phyloP scores from a whole-genome alignment of 116 monocot genomes.

The Trichopus zeylanicus region DNA sequence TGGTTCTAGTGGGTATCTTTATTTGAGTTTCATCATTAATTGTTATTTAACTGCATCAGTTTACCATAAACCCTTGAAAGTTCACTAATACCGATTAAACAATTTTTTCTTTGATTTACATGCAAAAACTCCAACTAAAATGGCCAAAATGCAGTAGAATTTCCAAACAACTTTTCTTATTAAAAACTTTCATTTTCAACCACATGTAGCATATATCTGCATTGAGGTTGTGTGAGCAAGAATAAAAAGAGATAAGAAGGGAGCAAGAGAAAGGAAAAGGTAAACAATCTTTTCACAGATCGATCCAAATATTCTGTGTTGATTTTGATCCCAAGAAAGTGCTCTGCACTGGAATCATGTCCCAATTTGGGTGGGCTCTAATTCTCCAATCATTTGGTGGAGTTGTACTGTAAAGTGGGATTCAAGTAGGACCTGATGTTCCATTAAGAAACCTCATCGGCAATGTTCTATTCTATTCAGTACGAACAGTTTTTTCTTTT shows the following conservation, averaged over 20 bases:
- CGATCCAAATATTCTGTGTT: conserved; percentile 1
- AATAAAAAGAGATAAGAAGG: no score
- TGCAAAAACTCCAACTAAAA: not conserved
- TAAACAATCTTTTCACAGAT: not conserved
- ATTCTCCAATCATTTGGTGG: conserved; percentile 19
- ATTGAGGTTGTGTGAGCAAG: not conserved
- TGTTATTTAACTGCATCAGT: not conserved
- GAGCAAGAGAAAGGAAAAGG: not conserved
- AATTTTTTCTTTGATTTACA: no score
- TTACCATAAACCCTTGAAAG: not conserved
- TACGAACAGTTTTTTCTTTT: no score
- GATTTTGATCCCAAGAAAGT: conserved; percentile 3
- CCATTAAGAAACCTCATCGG: not conserved
- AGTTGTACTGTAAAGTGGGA: conserved; percentile 3
- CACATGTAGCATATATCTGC: not conserved
- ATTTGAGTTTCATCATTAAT: no score
- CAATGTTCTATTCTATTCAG: not conserved
- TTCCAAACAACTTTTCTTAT: no score
- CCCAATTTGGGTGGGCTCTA: conserved; percentile 2
- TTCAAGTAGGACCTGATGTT: not conserved
- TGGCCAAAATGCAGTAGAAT: no score
- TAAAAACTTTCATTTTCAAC: no score
- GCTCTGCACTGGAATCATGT: conserved; percentile 15
- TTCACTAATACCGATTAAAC: no score
- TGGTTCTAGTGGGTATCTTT: no score